phyloP scores from a whole-genome alignment of 352 stramenopile species.

The Stramenopiles sp. region DNA sequence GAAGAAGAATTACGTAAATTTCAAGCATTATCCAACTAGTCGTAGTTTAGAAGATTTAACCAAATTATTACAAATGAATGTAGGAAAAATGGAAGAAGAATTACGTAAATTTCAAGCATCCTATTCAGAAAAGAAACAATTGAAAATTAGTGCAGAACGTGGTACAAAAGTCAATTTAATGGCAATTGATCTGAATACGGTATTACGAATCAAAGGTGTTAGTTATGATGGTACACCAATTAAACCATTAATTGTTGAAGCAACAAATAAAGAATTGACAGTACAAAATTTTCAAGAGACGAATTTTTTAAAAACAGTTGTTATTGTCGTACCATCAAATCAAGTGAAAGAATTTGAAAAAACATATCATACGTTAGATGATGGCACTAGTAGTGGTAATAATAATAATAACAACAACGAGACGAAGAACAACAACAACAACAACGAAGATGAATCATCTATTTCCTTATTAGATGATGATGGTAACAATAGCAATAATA shows the following conservation, averaged over 20 bases:
- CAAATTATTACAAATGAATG: neutral
- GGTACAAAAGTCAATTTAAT: neutral
- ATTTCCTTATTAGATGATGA: too few relatives aligned
- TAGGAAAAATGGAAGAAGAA: neutral
- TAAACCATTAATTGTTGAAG: neutral
- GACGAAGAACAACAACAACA: too few relatives aligned
- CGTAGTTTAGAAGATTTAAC: neutral
- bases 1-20: too few relatives aligned
- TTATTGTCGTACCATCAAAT: neutral
- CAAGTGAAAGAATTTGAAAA: neutral
- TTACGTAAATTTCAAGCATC: neutral
- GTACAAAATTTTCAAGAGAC: neutral
- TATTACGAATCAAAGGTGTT: neutral
- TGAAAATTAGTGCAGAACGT: neutral
- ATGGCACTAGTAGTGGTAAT: too few relatives aligned
- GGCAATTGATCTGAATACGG: neutral
- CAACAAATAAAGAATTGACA: neutral
- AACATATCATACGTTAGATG: neutral
- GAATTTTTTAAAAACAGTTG: neutral
- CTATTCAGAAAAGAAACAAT: neutral
- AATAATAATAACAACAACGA: too few relatives aligned
- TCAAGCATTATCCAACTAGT: neutral
- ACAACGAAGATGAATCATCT: too few relatives aligned
- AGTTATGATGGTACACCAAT: neutral
- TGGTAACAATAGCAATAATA: neutral